A percentile compares a stretch with the other conserved stretches of the same genome.
These are phyloP conservation scores for Aphanomyces cochlioides DNA, from an alignment of 352 stramenopile genomes.

Conservation along the genomic window DNA sequence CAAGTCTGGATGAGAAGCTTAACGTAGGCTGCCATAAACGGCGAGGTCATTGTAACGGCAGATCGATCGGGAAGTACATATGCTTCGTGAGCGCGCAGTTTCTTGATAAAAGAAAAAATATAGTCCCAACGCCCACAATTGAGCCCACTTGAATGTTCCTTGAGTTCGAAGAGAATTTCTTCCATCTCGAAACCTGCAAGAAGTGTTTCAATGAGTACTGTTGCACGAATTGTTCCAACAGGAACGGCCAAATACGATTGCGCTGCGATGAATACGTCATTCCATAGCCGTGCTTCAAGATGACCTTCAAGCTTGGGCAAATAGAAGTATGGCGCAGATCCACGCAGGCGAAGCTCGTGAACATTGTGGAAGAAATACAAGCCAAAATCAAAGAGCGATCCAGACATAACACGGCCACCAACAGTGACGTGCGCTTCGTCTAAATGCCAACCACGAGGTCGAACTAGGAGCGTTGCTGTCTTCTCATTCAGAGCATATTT, in stretches of 20 bases:
- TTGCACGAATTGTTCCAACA: conserved; percentile 89
- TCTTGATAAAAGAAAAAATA: conserved; percentile 98
- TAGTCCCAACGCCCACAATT: conserved; percentile 98
- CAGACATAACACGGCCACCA: conserved; percentile 89
- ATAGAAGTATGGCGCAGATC: conserved; percentile 93
- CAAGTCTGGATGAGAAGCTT: conserved; percentile 93
- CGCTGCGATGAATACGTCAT: conserved; percentile 94
- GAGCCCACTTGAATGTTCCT: conserved; percentile 93
- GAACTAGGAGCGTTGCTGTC: conserved; percentile 88
- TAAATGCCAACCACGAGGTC: conserved; percentile 91
- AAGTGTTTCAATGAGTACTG: conserved; percentile 96
- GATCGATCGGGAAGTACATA: conserved; percentile 91
- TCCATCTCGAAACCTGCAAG: conserved; percentile 97
- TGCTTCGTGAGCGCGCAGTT: conserved; percentile 87
- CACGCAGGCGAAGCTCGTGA: conserved; percentile 74
- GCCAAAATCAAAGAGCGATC: conserved; percentile 94
- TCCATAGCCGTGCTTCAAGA: conserved; percentile 94
- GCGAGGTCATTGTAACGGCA: conserved; percentile 91
- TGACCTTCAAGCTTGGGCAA: conserved; percentile 95
- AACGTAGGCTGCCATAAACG: conserved; percentile 94
- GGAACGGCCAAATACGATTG: conserved; percentile 90
- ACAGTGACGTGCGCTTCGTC: conserved; percentile 93
- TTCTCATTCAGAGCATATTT: conserved; percentile 72
- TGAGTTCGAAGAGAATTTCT: conserved; percentile 94
- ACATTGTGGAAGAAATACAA: conserved; percentile 97